Base-by-base conservation (phyloP, 345 rosid species). In the Noccaea bulbosa region DNA sequence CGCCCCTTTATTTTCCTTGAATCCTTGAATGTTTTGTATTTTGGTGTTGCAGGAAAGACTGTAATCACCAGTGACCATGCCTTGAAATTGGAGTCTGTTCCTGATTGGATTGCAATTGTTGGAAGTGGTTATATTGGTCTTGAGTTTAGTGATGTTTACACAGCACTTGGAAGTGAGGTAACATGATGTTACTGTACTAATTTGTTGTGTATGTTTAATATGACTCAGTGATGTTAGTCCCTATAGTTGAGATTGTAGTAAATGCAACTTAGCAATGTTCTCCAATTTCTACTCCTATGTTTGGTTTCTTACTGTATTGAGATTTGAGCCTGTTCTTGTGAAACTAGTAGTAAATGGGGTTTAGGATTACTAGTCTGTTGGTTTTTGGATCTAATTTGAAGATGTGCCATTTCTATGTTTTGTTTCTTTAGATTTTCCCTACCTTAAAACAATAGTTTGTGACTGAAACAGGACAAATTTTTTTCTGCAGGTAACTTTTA, bases 91-190 rank as follows among this genome's bases (percentile, higher is more conserved):
- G 99, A 95, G 84, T 71, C 67, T 57, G 97, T 95, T 16, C 99
- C 99, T 50, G 97, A 92, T 55, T 95, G 99, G 99, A 88, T 95
- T 71, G 98, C 96, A 15, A 95, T 95, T 51, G 91, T 95, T 4
- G 99, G 99, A 78, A 92, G 98, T 83, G 99, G 99, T 70, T 94
- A 94, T 70, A 94, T 94, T 79, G 99, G 99, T 77, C 96, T 94
- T 9, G 99, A 92, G 85, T 94, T 94, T 78, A 91, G 99, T 80
- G 99, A 94, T 81, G 99, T 94, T 35, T 94, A 92, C 78, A 94
- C 99, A 66, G 99, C 99, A 66, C 93, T 92, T 77, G 99, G 99
- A 37, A 92, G 99, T 82, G 99, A 94, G 98, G 99, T 94, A 81
- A 65, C 35, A 27, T 65, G 11, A 53, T 65, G 6, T 45, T 22